A percentile compares a stretch with the other conserved stretches of the same genome.
phyloP scores from a whole-genome alignment of 164 flowering plant species.

The Stephania yunnanensis region DNA sequence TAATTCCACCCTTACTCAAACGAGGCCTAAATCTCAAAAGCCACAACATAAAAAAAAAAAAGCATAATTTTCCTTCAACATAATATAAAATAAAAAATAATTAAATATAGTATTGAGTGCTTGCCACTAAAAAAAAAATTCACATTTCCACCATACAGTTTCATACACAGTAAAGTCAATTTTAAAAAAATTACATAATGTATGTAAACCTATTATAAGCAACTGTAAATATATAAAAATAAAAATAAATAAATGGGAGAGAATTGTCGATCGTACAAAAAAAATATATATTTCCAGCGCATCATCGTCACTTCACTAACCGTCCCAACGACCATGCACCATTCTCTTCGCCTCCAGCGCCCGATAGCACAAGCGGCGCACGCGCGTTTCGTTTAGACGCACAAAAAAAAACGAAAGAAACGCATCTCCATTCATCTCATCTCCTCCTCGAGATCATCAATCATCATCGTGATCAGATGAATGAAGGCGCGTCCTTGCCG shows the following conservation, averaged over 20 bases:
- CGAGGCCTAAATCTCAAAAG: too few relatives aligned
- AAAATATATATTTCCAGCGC: background rate
- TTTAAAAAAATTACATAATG: background rate
- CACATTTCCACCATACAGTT: background rate
- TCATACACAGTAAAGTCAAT: background rate
- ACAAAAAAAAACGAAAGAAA: background rate
- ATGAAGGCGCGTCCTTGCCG: slow-evolving; percentile 19
- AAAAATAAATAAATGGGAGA: background rate
- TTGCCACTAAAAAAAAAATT: background rate
- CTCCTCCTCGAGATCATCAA: background rate
- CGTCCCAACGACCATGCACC: background rate
- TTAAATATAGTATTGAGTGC: background rate
- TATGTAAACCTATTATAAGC: too few relatives aligned
- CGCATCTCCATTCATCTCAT: background rate
- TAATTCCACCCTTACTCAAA: too few relatives aligned
- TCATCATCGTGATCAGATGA: background rate
- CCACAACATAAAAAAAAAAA: too few relatives aligned
- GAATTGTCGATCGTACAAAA: background rate
- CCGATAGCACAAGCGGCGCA: background rate
- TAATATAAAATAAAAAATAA: background rate
- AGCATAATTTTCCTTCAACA: background rate
- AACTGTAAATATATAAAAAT: background rate
- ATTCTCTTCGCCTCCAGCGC: background rate
- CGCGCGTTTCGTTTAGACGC: background rate
- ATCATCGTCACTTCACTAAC: background rate